Percentiles rank a stretch among this genome's conserved stretches.
phyloP scores from a whole-genome alignment of 129 eudicot species.

The Flaveria brownii region DNA sequence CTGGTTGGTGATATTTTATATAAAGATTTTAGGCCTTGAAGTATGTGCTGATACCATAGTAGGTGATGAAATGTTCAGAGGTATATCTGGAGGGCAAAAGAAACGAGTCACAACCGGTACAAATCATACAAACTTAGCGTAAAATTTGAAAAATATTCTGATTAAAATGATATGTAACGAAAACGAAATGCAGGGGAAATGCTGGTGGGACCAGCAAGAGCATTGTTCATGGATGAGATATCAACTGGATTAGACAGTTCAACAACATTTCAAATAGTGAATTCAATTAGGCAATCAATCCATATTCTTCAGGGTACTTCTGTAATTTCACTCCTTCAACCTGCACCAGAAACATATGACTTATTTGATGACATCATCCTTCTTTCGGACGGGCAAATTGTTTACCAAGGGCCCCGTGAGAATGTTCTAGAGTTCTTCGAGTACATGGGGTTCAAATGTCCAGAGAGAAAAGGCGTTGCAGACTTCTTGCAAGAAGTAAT shows the following conservation, averaged over 20 bases:
- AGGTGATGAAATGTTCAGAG: conserved; percentile 74
- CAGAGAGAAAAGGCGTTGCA: conserved; percentile 78
- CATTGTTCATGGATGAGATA: conserved; percentile 81
- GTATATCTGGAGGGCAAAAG: conserved; percentile 81
- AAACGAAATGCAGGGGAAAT: conserved; percentile 59
- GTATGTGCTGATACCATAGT: conserved; percentile 72
- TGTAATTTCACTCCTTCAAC: conserved; percentile 73
- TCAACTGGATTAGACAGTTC: conserved; percentile 85
- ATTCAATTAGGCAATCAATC: conserved; percentile 60
- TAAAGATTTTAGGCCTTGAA: conserved; percentile 75
- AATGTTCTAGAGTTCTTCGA: conserved; percentile 65
- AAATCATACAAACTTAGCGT: neutral
- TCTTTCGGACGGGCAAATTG: conserved; percentile 73
- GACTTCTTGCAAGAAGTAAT: conserved; percentile 81
- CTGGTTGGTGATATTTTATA: neutral
- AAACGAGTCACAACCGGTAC: conserved; percentile 79
- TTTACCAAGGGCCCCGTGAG: conserved; percentile 77
- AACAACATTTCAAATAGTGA: conserved; percentile 73
- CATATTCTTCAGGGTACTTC: conserved; percentile 73
- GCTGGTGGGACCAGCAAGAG: conserved; percentile 85
- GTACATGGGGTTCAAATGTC: conserved; percentile 70
- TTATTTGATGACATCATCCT: conserved; percentile 72
- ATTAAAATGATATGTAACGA: neutral
- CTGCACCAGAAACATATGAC: conserved; percentile 80
- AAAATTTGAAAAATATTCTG: neutral